Evolutionary conservation across 2,329 filamentous ascomycete species (phyloP).

Genomic region (Colletotrichum spinosum): DNA sequence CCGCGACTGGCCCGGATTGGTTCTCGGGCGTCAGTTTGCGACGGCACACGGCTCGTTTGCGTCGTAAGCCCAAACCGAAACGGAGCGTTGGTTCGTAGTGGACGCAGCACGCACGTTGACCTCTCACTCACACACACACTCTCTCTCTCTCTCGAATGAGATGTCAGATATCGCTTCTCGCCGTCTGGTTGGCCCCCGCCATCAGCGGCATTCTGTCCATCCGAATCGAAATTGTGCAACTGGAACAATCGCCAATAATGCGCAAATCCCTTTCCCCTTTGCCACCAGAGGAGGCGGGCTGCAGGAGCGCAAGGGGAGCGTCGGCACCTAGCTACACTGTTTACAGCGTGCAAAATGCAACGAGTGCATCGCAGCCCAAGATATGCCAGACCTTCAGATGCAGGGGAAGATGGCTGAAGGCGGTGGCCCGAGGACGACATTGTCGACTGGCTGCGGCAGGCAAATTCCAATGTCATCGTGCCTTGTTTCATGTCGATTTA

Average conservation of each 20-base stretch:
- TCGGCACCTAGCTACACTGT: no score
- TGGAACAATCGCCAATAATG: neutral
- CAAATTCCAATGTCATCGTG: constrained; percentile 6
- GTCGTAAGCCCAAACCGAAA: constrained; percentile 29
- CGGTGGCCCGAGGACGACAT: constrained; percentile 8
- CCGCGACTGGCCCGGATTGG: constrained; percentile 30
- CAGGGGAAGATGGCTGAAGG: constrained; percentile 7
- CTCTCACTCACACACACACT: neutral
- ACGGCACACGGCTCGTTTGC: constrained; percentile 20
- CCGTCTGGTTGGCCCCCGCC: constrained; percentile 26
- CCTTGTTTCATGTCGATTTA: constrained; percentile 29
- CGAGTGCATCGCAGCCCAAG: no score
- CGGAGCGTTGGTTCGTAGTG: neutral
- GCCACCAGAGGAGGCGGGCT: constrained; percentile 1
- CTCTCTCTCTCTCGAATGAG: constrained; percentile 15
- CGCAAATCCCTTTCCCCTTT: neutral
- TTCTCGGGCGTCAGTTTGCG: constrained; percentile 26
- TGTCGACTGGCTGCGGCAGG: constrained; percentile 10
- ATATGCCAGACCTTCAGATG: neutral
- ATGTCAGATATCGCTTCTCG: constrained; percentile 7
- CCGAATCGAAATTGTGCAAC: constrained; percentile 9
- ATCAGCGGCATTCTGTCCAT: constrained; percentile 18
- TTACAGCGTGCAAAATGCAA: no score
- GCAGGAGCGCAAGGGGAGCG: constrained; percentile 20
- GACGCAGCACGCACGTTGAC: neutral